Percentiles rank a stretch among this genome's conserved stretches.
These are phyloP conservation scores for Arachnomyces sp. DNA, from an alignment of 2,329 filamentous ascomycete species.

Conservation along the genomic window DNA sequence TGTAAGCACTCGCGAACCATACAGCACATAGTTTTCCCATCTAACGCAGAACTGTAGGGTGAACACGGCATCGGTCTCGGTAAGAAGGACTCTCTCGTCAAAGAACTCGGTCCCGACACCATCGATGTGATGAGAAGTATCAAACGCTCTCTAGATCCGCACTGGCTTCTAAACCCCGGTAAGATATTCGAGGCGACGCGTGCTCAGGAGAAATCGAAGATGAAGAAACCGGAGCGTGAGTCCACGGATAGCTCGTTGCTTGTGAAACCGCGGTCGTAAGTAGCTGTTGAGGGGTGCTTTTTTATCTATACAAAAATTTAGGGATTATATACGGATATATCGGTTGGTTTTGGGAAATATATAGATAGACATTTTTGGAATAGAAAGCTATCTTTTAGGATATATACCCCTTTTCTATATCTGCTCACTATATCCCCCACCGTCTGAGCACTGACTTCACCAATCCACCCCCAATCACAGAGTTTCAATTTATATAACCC, in stretches of 20 bases:
- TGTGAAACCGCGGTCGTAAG: too few relatives aligned
- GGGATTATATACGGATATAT: too few relatives aligned
- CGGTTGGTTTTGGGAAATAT: neutral
- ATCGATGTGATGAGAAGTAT: constrained; percentile 77
- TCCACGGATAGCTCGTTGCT: too few relatives aligned
- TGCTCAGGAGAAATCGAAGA: neutral
- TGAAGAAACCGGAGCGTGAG: constrained; percentile 3
- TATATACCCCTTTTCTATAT: too few relatives aligned
- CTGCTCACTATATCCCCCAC: too few relatives aligned
- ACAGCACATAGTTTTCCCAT: neutral
- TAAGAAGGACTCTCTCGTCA: constrained; percentile 71
- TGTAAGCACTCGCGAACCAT: constrained; percentile 24
- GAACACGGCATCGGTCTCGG: constrained; percentile 82
- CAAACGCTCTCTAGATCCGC: constrained; percentile 73
- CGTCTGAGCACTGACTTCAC: too few relatives aligned
- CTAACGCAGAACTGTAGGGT: constrained; percentile 37
- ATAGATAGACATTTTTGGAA: neutral
- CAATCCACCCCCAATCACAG: too few relatives aligned
- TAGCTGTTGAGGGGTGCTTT: too few relatives aligned
- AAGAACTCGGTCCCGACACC: constrained; percentile 73
- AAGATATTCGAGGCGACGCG: constrained; percentile 69
- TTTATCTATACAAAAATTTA: too few relatives aligned
- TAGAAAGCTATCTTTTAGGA: neutral
- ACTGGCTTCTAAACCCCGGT: constrained; percentile 85
- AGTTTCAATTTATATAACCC: too few relatives aligned